These are phyloP conservation scores for Pseudozyma tsukubaensis DNA, from an alignment of 1,284 basidiomycete species.

Conservation along the genomic window DNA sequence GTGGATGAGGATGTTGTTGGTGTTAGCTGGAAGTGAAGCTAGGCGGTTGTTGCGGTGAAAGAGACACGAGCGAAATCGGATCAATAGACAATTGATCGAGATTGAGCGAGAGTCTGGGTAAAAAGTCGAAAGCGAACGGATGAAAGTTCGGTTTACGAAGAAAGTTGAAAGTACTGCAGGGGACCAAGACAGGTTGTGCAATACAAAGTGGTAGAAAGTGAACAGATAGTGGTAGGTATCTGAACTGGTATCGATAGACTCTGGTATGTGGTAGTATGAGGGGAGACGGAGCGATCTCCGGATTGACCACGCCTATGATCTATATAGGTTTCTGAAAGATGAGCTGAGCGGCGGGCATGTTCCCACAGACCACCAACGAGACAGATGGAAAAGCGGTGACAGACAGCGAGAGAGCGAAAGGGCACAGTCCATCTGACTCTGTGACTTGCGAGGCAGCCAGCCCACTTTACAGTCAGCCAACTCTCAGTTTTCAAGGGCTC, in stretches of 20 bases:
- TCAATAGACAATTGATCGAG: slow-evolving; percentile 37
- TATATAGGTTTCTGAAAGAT: slow-evolving; percentile 23
- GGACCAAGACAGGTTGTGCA: slow-evolving; percentile 51
- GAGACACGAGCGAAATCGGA: slow-evolving; percentile 18
- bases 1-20: slow-evolving; percentile 2
- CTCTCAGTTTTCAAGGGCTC: too few species aligned
- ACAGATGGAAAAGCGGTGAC: too few species aligned
- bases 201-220: slow-evolving; percentile 10
- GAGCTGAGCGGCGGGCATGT: too few species aligned
- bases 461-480: too few species aligned
- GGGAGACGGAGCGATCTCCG: neutral
- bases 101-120: slow-evolving; percentile 8
- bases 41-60: neutral
- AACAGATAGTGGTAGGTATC: slow-evolving; percentile 46
- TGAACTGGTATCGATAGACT: slow-evolving; percentile 29
- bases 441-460: too few species aligned
- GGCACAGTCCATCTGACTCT: too few species aligned
- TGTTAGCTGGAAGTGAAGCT: neutral
- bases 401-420: too few species aligned
- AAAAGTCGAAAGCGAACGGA: slow-evolving; percentile 3
- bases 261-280: slow-evolving; percentile 35
- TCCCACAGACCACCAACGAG: too few species aligned
- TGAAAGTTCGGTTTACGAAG: neutral
- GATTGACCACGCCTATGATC: neutral
- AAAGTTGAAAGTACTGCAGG: slow-evolving; percentile 22